Conservation (phyloP, 1,284 basidiomycete genomes). For the Melampsora americana region DNA sequence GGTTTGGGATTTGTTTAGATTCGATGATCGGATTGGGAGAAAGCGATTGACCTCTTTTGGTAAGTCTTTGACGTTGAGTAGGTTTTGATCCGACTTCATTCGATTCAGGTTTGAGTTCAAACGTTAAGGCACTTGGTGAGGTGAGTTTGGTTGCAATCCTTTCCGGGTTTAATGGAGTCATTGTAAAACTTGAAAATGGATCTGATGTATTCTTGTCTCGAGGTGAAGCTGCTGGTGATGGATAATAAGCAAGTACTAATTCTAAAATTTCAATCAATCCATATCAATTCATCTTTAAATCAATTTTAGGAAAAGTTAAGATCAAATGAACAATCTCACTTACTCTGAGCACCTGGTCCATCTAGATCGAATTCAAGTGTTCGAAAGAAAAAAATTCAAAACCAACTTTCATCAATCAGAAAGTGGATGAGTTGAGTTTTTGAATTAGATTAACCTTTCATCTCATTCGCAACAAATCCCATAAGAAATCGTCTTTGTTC, state of each 20-base stretch:
- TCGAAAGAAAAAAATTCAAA: background rate
- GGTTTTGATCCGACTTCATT: background rate
- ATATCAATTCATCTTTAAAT: background rate
- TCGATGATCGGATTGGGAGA: background rate
- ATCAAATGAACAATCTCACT: background rate
- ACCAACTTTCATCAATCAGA: background rate
- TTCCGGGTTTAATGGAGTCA: background rate
- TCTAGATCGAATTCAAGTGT: constrained; percentile 4
- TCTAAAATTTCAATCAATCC: background rate
- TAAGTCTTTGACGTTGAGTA: background rate
- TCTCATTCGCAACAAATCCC: constrained; percentile 31
- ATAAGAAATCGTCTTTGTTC: constrained; percentile 39
- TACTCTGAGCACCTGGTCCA: constrained; percentile 25
- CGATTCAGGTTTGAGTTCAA: background rate
- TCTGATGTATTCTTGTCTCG: background rate
- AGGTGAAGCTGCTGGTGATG: constrained; percentile 22
- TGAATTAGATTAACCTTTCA: constrained; percentile 14
- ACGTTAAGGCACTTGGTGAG: background rate
- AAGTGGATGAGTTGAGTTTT: background rate
- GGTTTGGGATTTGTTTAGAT: background rate
- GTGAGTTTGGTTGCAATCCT: background rate
- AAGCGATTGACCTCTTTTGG: background rate
- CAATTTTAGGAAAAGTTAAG: background rate
- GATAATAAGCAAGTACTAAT: constrained; percentile 39
- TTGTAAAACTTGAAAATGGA: background rate